Evolutionary conservation across 441 rosid genomes (phyloP).

Genomic region (Erodium trifolium): DNA sequence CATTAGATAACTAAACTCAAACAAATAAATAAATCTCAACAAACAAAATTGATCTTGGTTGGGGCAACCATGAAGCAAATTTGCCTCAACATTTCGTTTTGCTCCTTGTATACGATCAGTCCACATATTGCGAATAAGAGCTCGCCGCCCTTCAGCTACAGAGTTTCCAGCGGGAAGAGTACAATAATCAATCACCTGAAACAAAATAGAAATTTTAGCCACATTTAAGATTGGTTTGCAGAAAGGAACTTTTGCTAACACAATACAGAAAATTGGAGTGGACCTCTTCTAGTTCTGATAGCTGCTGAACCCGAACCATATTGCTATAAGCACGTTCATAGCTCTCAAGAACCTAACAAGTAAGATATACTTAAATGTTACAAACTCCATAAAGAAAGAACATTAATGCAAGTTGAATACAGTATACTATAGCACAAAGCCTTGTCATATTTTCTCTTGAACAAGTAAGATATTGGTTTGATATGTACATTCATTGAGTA

Average conservation of each 20-base stretch:
- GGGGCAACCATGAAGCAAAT: background rate
- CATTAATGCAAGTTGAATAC: background rate
- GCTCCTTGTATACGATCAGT: conserved; percentile 94
- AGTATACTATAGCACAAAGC: background rate
- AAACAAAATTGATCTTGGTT: background rate
- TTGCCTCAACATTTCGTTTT: conserved; percentile 96
- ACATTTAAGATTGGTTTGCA: background rate
- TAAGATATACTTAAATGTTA: conserved; percentile 12
- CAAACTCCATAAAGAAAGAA: conserved; percentile 3
- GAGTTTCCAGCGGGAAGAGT: conserved; percentile 76
- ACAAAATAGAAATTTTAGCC: conserved; percentile 8
- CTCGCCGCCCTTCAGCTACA: conserved; percentile 81
- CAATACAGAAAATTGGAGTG: conserved; percentile 17
- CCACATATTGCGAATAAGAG: conserved; percentile 98
- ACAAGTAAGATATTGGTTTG: background rate
- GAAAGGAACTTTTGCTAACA: background rate
- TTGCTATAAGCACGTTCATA: conserved; percentile 95
- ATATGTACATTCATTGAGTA: background rate
- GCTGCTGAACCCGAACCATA: conserved; percentile 99
- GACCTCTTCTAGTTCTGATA: conserved; percentile 97
- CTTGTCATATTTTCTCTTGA: background rate
- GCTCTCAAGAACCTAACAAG: conserved; percentile 85
- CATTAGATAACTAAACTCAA: background rate
- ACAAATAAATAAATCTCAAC: background rate
- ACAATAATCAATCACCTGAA: conserved; percentile 89